Evolutionary conservation across 192 early-diverging fungal genomes (phyloP), one percentile per base, ranked within the genome.

Genomic region (Allomyces javanicus): DNA sequence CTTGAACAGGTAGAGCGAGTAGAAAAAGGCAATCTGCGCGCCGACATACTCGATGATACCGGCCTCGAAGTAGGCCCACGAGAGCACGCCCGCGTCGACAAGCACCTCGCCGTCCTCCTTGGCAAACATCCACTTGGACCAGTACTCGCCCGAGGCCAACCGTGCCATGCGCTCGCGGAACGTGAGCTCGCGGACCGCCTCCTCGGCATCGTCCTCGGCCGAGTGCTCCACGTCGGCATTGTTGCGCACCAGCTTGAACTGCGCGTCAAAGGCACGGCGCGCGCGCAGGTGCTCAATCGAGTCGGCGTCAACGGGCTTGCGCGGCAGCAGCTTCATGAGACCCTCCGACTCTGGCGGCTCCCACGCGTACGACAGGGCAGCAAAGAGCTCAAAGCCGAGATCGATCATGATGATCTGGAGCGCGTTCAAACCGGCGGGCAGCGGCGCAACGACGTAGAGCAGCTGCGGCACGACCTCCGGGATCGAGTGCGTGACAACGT

Each of bases 401-500:
- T 97, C 94, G 44, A 90, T 88, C 23, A 89, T 82, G 65, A 97
- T 74, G 68, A 97, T 93, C 69, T 89, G 80, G 69, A 97, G 87
- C 61, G 91, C 79, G 24, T 76, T 74, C 63, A 97, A 72, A 62
- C 90, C 86, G 55, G 87, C 67, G 11, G 94, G 93, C 62, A 97
- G 72, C 21, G 93, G 92, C 6, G 89, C 87, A 44, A 91, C 75
- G 67, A 92, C 87, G 72, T 86, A 92, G 55, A 93, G 77, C 65
- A 97, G 78, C 73, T 90, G 86, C 27, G 88, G 86, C 27, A 91
- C 71, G 26, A 97, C 87, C 76, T 94, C 86, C 25, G 94, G 92
- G 63, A 87, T 89, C n/a, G 85, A 90, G 74, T 95, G 93, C 5
- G 90, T 78, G 55, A 97, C 79, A 19, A 87, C 89, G 78, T 96